Conservation (phyloP, 768 basidiomycete species). For the Mycena crocata region DNA sequence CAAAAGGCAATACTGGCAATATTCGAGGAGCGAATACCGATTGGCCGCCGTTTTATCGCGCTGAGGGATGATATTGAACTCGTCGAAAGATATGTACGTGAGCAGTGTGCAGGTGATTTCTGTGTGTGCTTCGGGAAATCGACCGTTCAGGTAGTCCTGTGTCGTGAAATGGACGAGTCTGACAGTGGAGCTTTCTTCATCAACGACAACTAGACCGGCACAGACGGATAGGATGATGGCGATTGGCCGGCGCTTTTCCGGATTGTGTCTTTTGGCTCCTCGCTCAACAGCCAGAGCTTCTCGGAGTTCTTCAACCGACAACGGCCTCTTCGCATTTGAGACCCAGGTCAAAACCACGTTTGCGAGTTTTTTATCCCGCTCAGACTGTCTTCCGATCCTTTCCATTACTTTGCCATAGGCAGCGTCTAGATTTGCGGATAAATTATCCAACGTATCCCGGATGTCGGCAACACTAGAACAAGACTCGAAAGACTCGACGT, state of each 20-base stretch:
- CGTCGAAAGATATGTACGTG: neutral
- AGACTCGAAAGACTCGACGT: neutral
- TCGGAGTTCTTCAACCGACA: constrained; percentile 2
- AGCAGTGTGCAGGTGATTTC: neutral
- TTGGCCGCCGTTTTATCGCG: too few species aligned
- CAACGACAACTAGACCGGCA: constrained; percentile 1
- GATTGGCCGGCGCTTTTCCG: neutral
- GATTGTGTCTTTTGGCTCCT: neutral
- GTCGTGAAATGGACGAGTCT: constrained; percentile 15
- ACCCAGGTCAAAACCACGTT: neutral
- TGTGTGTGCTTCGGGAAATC: neutral
- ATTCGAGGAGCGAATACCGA: neutral
- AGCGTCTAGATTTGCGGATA: neutral
- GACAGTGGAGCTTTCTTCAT: constrained; percentile 1
- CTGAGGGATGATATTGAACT: too few species aligned
- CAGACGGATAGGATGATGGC: neutral
- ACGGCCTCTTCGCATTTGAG: neutral
- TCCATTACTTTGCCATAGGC: neutral
- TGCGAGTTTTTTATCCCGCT: neutral
- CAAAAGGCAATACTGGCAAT: neutral
- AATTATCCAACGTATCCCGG: neutral
- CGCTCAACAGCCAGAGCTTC: constrained; percentile 6
- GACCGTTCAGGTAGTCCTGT: constrained; percentile 6
- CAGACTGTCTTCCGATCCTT: neutral
- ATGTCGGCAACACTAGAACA: neutral